Percentiles rank a stretch among this genome's conserved stretches.
phyloP scores from a whole-genome alignment of 352 stramenopile genomes.

The Pythium rishiriense region DNA sequence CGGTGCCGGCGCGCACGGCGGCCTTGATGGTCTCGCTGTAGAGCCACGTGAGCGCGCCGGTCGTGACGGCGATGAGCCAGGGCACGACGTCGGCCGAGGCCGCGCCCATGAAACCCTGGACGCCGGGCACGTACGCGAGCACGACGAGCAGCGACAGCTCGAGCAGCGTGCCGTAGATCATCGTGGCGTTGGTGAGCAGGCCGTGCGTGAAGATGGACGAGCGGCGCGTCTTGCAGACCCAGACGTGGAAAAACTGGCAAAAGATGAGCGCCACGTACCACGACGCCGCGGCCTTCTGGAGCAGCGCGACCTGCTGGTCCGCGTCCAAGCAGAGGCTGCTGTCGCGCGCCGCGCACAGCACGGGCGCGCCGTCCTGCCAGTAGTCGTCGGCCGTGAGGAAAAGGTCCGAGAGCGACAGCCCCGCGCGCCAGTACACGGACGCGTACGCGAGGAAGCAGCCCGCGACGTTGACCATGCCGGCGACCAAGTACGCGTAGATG shows the following conservation, averaged over 20 bases:
- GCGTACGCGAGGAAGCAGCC: slow-evolving; percentile 40
- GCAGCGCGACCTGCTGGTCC: slow-evolving; percentile 35
- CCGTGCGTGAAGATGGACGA: slow-evolving; percentile 67
- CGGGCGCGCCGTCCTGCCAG: slow-evolving; percentile 28
- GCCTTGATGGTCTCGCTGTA: slow-evolving; percentile 46
- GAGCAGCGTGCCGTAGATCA: slow-evolving; percentile 52
- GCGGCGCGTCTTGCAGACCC: slow-evolving; percentile 85
- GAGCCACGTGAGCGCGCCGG: slow-evolving; percentile 35
- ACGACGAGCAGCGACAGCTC: slow-evolving; percentile 46
- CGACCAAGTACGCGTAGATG: slow-evolving; percentile 81
- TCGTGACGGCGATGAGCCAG: slow-evolving; percentile 42
- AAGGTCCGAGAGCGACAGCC: slow-evolving; percentile 38
- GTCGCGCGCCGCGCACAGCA: slow-evolving; percentile 29
- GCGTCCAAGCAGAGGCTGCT: slow-evolving; percentile 32
- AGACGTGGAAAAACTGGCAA: slow-evolving; percentile 81
- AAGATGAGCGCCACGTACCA: slow-evolving; percentile 77
- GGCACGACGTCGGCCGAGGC: slow-evolving; percentile 31
- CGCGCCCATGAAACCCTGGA: slow-evolving; percentile 45
- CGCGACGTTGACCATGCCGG: slow-evolving; percentile 77
- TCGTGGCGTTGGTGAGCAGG: slow-evolving; percentile 75
- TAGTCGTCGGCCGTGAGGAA: slow-evolving; percentile 35
- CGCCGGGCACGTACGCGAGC: slow-evolving; percentile 44
- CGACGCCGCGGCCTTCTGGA: slow-evolving; percentile 50
- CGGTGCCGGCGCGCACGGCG: background rate
- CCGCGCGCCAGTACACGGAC: slow-evolving; percentile 39